These are phyloP conservation scores for Pyracantha coccinea DNA, from an alignment of 331 rosid species.

Conservation along the genomic window DNA sequence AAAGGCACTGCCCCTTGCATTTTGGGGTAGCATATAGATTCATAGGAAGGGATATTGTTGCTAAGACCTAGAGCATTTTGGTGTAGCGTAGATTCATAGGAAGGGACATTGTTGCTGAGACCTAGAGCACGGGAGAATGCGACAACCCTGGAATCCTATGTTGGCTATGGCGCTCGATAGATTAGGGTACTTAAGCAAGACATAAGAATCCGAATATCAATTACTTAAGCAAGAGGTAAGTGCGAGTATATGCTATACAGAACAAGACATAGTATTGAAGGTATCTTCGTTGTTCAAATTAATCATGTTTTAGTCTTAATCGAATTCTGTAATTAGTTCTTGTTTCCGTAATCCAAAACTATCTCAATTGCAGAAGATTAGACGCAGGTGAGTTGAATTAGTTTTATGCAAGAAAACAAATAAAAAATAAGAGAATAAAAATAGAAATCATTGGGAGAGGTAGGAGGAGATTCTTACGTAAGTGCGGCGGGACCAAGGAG, in stretches of 20 bases:
- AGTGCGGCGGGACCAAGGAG: constrained; percentile 66
- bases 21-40: too few relatives aligned
- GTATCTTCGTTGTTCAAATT: not conserved
- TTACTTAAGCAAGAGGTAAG: not conserved
- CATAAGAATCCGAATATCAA: not conserved
- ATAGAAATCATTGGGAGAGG: too few relatives aligned
- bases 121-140: not conserved
- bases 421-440: not conserved
- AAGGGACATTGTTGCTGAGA: not conserved
- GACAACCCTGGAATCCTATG: too few relatives aligned
- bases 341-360: not conserved
- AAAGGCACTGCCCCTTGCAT: not conserved
- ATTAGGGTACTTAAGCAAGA: not conserved
- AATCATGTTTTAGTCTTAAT: not conserved
- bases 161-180: not conserved
- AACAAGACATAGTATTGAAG: not conserved
- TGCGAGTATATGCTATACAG: not conserved
- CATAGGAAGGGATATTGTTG: not conserved
- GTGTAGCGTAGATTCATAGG: not conserved
- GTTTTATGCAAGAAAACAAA: not conserved
- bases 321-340: not conserved
- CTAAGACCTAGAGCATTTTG: too few relatives aligned
- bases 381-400: too few relatives aligned
- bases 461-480: constrained; percentile 27
- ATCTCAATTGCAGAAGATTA: too few relatives aligned